These are phyloP conservation scores for Hansenula sp. DNA, from an alignment of 1,139 yeast species.

Conservation along the genomic window DNA sequence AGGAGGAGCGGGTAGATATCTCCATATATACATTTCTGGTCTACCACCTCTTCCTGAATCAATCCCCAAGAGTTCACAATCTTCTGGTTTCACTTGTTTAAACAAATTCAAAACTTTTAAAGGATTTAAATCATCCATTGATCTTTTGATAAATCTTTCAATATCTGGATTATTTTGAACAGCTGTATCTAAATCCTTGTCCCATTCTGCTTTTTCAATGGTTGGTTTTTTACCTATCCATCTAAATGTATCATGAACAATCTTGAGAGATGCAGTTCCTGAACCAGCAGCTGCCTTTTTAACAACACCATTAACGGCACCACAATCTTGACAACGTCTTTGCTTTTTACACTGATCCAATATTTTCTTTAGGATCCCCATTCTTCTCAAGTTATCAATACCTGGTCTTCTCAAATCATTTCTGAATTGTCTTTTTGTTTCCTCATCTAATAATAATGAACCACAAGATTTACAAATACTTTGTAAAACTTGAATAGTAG, in stretches of 20 bases:
- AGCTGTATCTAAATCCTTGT: conserved; percentile 74
- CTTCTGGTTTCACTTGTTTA: conserved; percentile 78
- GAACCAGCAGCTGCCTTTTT: conserved; percentile 94
- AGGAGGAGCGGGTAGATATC: conserved; percentile 97
- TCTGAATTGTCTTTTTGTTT: conserved; percentile 62
- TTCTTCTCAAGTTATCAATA: conserved; percentile 84
- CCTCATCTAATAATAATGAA: conserved; percentile 68
- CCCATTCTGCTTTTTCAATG: conserved; percentile 84
- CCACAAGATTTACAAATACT: conserved; percentile 92
- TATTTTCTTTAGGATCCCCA: conserved; percentile 79
- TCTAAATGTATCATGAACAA: conserved; percentile 92
- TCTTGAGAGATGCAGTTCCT: conserved; percentile 88
- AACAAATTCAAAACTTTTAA: conserved; percentile 82
- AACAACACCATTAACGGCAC: conserved; percentile 91
- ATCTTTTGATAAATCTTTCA: conserved; percentile 81
- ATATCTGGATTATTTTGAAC: conserved; percentile 76
- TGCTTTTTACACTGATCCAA: conserved; percentile 94
- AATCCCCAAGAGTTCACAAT: conserved; percentile 89
- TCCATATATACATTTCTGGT: conserved; percentile 96
- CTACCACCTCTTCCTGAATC: conserved; percentile 86
- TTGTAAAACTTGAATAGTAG: conserved; percentile 84
- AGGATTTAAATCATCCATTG: conserved; percentile 93
- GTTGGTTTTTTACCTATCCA: conserved; percentile 91
- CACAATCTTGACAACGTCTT: conserved; percentile 83
- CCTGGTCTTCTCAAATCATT: conserved; percentile 82